Percentiles rank a stretch among this genome's conserved stretches.
These are phyloP conservation scores for Chalaropsis ovoidea DNA, from an alignment of 2,329 filamentous ascomycete genomes.

Conservation along the genomic window DNA sequence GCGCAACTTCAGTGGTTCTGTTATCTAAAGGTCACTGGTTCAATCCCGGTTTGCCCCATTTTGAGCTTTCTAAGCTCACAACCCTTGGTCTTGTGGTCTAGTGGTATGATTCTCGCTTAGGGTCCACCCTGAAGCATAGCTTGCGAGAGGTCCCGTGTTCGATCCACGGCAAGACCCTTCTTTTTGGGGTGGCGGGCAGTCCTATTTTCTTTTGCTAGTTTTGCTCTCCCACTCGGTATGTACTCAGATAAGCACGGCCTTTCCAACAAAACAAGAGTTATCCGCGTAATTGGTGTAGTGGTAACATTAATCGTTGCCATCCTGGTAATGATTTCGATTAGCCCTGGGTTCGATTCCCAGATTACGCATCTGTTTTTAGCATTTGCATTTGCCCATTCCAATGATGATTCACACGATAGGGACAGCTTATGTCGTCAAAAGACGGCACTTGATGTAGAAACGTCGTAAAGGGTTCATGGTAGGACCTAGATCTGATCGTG, in stretches of 20 bases:
- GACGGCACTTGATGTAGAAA: constrained; percentile 23
- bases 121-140: constrained; percentile 35
- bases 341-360: constrained; percentile 25
- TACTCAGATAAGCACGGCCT: not conserved
- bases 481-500: constrained; percentile 22
- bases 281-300: constrained; percentile 25
- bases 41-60: no score
- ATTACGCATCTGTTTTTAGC: constrained; percentile 21
- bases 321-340: constrained; percentile 25
- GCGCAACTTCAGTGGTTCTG: no score
- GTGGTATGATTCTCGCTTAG: constrained; percentile 64
- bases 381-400: not conserved
- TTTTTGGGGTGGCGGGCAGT: no score
- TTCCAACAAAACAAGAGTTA: not conserved
- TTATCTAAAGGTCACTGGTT: no score
- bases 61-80: no score
- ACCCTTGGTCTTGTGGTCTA: constrained; percentile 45
- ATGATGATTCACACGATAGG: constrained; percentile 26
- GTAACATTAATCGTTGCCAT: constrained; percentile 26
- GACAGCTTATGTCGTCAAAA: constrained; percentile 23
- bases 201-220: not conserved
- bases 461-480: constrained; percentile 24
- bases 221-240: not conserved
- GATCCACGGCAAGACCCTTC: constrained; percentile 27
- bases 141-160: constrained; percentile 29